Percentiles rank a stretch among this genome's conserved stretches.
Conservation (phyloP, 352 stramenopile genomes). For the Phytophthora foliorum region DNA sequence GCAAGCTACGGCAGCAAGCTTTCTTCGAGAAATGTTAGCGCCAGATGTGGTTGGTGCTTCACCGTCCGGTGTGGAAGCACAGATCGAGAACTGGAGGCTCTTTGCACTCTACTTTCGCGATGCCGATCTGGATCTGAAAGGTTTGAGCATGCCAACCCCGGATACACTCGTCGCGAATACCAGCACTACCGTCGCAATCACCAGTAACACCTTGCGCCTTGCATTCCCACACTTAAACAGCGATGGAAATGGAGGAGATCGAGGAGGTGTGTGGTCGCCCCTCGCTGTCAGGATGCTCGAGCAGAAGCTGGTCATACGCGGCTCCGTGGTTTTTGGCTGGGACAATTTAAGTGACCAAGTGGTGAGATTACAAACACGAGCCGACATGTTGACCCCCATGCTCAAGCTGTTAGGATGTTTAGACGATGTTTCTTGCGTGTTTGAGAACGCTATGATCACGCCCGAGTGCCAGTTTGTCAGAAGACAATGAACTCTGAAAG, state of each 20-base stretch:
- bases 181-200: neutral
- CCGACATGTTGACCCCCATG: constrained; percentile 10
- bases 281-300: neutral
- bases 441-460: neutral
- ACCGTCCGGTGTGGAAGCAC: neutral
- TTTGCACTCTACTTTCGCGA: constrained; percentile 12
- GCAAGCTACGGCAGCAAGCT: neutral
- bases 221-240: constrained; percentile 17
- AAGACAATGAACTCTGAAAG: neutral
- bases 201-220: neutral
- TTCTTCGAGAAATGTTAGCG: constrained; percentile 2
- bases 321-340: constrained; percentile 6
- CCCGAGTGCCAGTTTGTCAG: neutral
- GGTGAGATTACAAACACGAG: neutral
- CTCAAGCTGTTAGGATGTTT: constrained; percentile 6
- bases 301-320: constrained; percentile 2
- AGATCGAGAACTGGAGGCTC: constrained; percentile 8
- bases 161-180: constrained; percentile 7
- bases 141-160: neutral
- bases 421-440: constrained; percentile 4
- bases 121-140: constrained; percentile 4
- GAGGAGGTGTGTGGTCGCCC: constrained; percentile 4
- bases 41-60: constrained; percentile 1
- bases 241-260: constrained; percentile 4
- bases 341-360: neutral